phyloP scores from a whole-genome alignment of 2,329 filamentous ascomycete genomes.

The Penicillium polonicum region DNA sequence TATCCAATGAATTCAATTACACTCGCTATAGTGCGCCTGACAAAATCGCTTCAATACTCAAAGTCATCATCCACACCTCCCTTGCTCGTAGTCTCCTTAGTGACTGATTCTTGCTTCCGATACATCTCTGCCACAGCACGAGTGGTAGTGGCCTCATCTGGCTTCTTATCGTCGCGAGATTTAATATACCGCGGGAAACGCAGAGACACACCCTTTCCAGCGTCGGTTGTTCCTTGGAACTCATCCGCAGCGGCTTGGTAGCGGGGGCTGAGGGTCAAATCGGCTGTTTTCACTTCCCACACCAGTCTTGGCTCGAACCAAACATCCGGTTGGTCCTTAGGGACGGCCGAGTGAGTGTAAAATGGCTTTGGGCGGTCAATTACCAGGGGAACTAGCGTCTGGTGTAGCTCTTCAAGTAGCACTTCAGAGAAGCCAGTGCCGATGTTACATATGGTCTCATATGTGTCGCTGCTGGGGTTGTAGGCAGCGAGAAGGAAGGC shows the following conservation, averaged over 20 bases:
- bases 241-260: conserved; percentile 90
- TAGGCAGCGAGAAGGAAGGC: conserved; percentile 95
- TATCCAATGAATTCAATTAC: conserved; percentile 11
- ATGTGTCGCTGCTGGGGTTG: conserved; percentile 74
- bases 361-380: conserved; percentile 94
- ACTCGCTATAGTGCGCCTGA: conserved; percentile 3
- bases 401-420: conserved; percentile 84
- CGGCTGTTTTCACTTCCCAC: conserved; percentile 97
- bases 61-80: conserved; percentile 95
- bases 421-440: conserved; percentile 95
- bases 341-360: conserved; percentile 78
- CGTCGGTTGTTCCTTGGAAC: conserved; percentile 68
- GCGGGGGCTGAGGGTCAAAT: conserved; percentile 85
- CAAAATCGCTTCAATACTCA: conserved; percentile 66
- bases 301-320: conserved; percentile 96
- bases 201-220: conserved; percentile 76
- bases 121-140: conserved; percentile 96
- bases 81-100: conserved; percentile 80
- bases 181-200: conserved; percentile 93
- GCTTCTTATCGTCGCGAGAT: conserved; percentile 90
- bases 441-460: conserved; percentile 97
- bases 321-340: conserved; percentile 93
- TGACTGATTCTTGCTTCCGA: conserved; percentile 84
- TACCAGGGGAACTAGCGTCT: conserved; percentile 68
- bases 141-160: conserved; percentile 81